Base-by-base conservation (phyloP, 768 basidiomycete genomes). In the Porpolomopsis calyptriformis region DNA sequence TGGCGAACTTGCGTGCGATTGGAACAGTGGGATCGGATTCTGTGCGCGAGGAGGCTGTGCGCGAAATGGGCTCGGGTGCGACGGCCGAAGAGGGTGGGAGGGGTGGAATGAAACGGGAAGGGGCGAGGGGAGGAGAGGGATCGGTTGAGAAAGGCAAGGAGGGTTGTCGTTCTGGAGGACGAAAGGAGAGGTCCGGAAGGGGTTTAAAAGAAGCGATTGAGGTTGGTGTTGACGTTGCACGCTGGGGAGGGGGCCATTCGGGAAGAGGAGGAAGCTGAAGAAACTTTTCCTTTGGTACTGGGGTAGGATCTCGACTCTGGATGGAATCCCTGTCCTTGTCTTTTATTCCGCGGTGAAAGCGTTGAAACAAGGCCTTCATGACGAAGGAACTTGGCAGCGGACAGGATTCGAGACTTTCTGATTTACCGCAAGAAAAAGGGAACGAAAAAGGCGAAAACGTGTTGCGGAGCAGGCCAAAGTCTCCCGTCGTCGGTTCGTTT, bases 301-400 rank as follows among this genome's bases (percentile, higher is more conserved):
- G 45, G 34, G 35, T 35, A 33, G 20, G 18, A 20, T 49, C 56
- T 36, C 40, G 50, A 14, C 33, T 35, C 10, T 29, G 8, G 31
- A 43, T 24, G 26, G 36, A 34, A 34, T 51, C 76, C 56, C 70
- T 76, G 57, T 81, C 77, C 64, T 77, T 84, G 56, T 82, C 76
- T 63, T 79, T 83, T 57, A 71, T 64, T 53, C 73, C 73, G 46
- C 77, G 64, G 59, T 85, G 85, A 55, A 89, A 67, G 58, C 85
- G 77, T 59, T 76, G 74, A 63, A 89, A 76, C 55, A 89, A 82
- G 36, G 87, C 86, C 73, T 87, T 89, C 86, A 90, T 29, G 47
- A 45, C 35, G 40, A 38, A 50, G 26, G 40, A 46, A 20, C 4
- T 25, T 23, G 12, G 35, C 45, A 39, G 39, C 26, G 27, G 35